A percentile compares a stretch with the other conserved stretches of the same genome.
These are phyloP conservation scores for Limonium bicolor DNA, from an alignment of 148 eudicot genomes.

Conservation along the genomic window DNA sequence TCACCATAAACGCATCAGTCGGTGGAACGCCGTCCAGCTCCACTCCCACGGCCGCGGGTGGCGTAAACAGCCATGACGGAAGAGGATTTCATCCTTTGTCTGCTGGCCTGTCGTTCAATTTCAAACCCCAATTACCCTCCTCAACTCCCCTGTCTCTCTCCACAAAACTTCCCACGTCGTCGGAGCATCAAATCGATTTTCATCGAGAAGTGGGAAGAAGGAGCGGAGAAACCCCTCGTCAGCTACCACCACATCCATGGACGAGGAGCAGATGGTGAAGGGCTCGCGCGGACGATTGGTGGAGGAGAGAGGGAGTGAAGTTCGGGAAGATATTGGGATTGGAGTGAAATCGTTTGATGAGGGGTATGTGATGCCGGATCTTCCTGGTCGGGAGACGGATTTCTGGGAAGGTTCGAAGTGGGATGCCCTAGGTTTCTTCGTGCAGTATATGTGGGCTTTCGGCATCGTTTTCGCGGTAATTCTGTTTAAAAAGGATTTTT, in stretches of 20 bases:
- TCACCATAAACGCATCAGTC: no score
- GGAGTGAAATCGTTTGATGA: constrained; percentile 17
- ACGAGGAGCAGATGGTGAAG: background rate
- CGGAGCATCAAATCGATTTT: constrained; percentile 39
- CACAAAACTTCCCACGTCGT: constrained; percentile 16
- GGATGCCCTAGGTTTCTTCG: constrained; percentile 73
- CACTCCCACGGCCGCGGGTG: no score
- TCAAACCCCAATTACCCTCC: constrained; percentile 8
- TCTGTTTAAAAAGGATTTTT: no score
- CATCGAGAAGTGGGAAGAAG: constrained; percentile 47
- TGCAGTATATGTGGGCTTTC: constrained; percentile 97
- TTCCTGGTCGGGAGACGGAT: constrained; percentile 45
- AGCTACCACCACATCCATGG: constrained; percentile 12
- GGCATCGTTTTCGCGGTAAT: constrained; percentile 74
- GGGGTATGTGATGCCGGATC: constrained; percentile 47
- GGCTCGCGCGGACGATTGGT: background rate
- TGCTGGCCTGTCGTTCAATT: no score
- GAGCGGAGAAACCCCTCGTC: constrained; percentile 23
- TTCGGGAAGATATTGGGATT: constrained; percentile 5
- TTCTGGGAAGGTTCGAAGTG: constrained; percentile 81
- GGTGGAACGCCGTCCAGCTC: no score
- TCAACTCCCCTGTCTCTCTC: constrained; percentile 7
- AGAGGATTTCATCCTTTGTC: no score
- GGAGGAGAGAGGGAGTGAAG: constrained; percentile 4
- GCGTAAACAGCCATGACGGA: no score